phyloP scores from a whole-genome alignment of 164 flowering plant species.

The Platanus orientalis region DNA sequence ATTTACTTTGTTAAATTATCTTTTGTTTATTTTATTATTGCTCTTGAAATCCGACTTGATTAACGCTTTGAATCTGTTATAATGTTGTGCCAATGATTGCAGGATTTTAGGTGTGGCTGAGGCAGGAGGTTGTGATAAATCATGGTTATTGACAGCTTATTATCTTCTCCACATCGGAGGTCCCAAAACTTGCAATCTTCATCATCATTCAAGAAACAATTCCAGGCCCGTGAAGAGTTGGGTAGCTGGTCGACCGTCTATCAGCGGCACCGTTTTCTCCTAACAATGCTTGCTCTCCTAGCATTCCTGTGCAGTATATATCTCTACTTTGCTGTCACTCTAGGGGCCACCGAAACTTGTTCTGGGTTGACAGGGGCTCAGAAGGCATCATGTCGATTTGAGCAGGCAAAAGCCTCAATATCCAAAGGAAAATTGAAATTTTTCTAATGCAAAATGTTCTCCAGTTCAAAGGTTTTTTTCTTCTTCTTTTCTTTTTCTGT shows the following conservation, averaged over 20 bases:
- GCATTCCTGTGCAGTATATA: slow-evolving; percentile 48
- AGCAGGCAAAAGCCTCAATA: slow-evolving; percentile 29
- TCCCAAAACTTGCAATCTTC: slow-evolving; percentile 19
- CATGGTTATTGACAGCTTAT: slow-evolving; percentile 46
- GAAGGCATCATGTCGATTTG: slow-evolving; percentile 34
- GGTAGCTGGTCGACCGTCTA: slow-evolving; percentile 39
- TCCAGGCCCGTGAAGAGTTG: slow-evolving; percentile 31
- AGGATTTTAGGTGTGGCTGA: neutral
- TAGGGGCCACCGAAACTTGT: slow-evolving; percentile 37
- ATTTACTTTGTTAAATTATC: no score
- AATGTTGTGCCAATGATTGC: neutral
- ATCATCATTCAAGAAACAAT: slow-evolving; percentile 36
- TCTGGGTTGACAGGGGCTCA: slow-evolving; percentile 34
- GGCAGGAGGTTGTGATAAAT: slow-evolving; percentile 3
- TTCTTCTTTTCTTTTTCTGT: neutral
- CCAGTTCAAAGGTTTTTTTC: neutral
- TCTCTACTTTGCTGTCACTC: slow-evolving; percentile 57
- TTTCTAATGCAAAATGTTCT: slow-evolving; percentile 12
- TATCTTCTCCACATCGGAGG: slow-evolving; percentile 39
- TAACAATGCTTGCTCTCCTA: slow-evolving; percentile 43
- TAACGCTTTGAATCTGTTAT: neutral
- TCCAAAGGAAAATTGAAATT: slow-evolving; percentile 44
- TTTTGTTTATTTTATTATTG: neutral
- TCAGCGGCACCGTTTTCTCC: slow-evolving; percentile 52
- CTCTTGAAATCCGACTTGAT: neutral